phyloP scores from a whole-genome alignment of 805 yeast species.

The Candida fluviatilis region DNA sequence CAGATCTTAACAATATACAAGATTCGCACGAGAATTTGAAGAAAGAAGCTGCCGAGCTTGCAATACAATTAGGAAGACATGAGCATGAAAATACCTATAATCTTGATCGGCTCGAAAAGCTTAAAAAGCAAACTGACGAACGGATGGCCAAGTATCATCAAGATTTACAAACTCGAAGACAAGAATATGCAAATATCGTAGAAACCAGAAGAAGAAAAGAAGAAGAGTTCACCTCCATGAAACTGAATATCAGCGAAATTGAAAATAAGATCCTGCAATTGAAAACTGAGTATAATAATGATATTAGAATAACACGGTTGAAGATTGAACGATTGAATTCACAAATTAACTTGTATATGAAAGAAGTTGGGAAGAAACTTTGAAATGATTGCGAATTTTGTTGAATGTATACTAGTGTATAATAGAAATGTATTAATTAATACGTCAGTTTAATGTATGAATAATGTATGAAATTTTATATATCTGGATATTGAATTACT shows the following conservation, averaged over 20 bases:
- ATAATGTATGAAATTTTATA: background rate
- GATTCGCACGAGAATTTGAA: constrained; percentile 2
- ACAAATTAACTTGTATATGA: constrained; percentile 50
- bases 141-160: constrained; percentile 40
- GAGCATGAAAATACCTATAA: constrained; percentile 46
- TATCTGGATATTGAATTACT: too few relatives aligned
- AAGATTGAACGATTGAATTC: constrained; percentile 54
- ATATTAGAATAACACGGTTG: constrained; percentile 47
- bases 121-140: constrained; percentile 40
- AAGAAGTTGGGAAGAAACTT: constrained; percentile 42
- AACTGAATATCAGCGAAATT: constrained; percentile 41
- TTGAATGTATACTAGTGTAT: constrained; percentile 7
- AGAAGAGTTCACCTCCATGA: constrained; percentile 45
- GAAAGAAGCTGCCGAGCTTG: constrained; percentile 4
- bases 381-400: background rate
- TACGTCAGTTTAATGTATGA: background rate
- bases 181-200: constrained; percentile 45
- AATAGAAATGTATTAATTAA: background rate
- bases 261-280: constrained; percentile 38
- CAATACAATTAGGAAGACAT: constrained; percentile 27
- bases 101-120: constrained; percentile 44
- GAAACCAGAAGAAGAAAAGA: constrained; percentile 46
- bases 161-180: constrained; percentile 40
- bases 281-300: constrained; percentile 45
- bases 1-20: constrained; percentile 3